Evolutionary conservation across 2,329 filamentous ascomycete genomes (phyloP), one percentile per base, ranked within the genome.

Genomic region (Xylariaceae sp.): DNA sequence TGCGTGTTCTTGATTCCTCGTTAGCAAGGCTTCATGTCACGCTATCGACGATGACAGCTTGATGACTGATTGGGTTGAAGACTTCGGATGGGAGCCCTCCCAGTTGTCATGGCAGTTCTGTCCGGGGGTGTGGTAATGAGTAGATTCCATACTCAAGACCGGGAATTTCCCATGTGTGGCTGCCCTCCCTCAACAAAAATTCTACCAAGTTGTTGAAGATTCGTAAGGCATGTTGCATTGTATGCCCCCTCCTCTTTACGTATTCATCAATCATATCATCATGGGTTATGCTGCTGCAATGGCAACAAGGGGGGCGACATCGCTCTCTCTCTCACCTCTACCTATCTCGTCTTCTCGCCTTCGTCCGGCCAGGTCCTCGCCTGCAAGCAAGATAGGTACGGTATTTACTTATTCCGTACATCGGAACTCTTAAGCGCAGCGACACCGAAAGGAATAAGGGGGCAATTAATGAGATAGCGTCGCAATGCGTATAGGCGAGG

Each of bases 391-490:
- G 41, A 45, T 45, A 45, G 10, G 10, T 15, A 3, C 41, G 5
- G 10, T 45, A 45, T 6, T n/a, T 45, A 41, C 37, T 13, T 41
- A 56, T 57, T 44, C 37, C 35, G 57, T 34, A 39, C 11, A 6
- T 30, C 23, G 23, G 23, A 30, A 30, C 23, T 30, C 10, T 45
- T n/a, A n/a, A 53, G 44, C 45, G 51, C 55, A 49, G 49, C 57
- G 37, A 51, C 23, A 34, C 48, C 18, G 41, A 15, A 48, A 45
- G 6, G 51, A 15, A 30, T 30, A 30, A 59, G 7, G 37, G 49
- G 17, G 45, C 34, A 41, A 51, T 35, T 58, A 56, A 60, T 53
- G 49, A 58, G 55, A 41, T 23, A 39, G 48, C 39, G 55, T 60
- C 51, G 44, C 57, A 49, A 23, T 58, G 58, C 61, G 55, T 49